Base-by-base conservation (phyloP, 805 yeast species). In the Saturnispora quitensis region DNA sequence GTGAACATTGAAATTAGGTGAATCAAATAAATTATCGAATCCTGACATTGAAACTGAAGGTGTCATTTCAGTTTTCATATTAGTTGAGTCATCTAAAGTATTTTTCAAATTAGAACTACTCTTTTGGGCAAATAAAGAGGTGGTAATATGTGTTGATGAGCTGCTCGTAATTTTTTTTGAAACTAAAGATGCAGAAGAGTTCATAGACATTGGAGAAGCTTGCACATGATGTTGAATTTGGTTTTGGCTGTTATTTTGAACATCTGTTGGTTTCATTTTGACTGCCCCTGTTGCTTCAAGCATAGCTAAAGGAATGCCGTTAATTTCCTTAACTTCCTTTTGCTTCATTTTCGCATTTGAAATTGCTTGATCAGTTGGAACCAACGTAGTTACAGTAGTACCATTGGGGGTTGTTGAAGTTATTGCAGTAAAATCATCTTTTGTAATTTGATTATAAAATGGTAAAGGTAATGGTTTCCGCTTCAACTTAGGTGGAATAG, bases 341-440 rank as follows among this genome's bases (percentile, higher is more conserved):
- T 81, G 81, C 52, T 73, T 72, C 43, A 77, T 77, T 22, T 78
- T 73, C 0, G 87, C 87, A 51, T 76, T 78, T 31, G 69, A 69
- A 69, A 86, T 73, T 0, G 95, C 93, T 54, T 78, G 80, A 62
- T 84, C 85, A 0, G 96, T 88, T 2, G 96, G 97, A 1, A 88
- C 90, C 57, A 89, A 74, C 0, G 90, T 89, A 0, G 97, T 89
- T 22, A 89, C 76, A 0, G 97, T 87, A 0, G 97, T 89, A 51
- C 97, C 97, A 58, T 87, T 87, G 1, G 96, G 96, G 0, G 96
- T 85, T 0, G 95, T 89, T 2, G 88, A 81, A 1, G 89, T 84
- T 31, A 86, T 80, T 0, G 96, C 84, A 48, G 84, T 84, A 69
- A 88, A 89, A 64, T 88, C 91, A 64, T 89, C 97, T 59, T 81